Conservation (phyloP, 495 filamentous ascomycete species). For the Chaetomium fimeti region DNA sequence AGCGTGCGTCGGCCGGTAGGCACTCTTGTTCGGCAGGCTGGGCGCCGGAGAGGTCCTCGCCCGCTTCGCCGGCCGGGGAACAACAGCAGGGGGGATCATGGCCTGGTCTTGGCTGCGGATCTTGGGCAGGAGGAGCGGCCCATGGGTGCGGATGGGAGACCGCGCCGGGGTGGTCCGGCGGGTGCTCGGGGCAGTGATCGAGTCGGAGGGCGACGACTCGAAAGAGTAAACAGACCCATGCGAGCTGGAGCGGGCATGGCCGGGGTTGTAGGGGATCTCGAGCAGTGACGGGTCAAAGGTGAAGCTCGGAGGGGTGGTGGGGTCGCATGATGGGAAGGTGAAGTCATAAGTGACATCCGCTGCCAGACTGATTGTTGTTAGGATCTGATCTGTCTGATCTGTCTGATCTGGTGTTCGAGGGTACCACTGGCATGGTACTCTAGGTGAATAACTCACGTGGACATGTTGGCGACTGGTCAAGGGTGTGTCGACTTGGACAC, state of each 20-base stretch:
- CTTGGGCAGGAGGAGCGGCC: conserved; percentile 79
- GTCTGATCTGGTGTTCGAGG: conserved; percentile 36
- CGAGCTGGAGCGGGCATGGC: conserved; percentile 53
- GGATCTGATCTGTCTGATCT: too few relatives aligned
- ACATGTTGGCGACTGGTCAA: conserved; percentile 45
- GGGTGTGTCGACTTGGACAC: conserved; percentile 37
- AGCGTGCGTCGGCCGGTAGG: conserved; percentile 52
- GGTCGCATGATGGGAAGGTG: conserved; percentile 49
- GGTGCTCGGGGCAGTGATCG: conserved; percentile 53
- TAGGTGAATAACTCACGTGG: conserved; percentile 51
- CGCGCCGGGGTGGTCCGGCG: conserved; percentile 67
- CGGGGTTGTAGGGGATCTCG: conserved; percentile 47
- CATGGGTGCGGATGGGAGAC: conserved; percentile 76
- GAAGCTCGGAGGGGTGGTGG: conserved; percentile 51
- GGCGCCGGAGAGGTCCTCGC: conserved; percentile 40
- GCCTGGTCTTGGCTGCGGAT: conserved; percentile 82
- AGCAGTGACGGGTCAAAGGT: conserved; percentile 55
- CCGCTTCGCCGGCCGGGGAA: conserved; percentile 42
- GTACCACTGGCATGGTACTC: background rate
- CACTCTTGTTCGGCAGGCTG: conserved; percentile 28
- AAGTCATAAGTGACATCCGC: conserved; percentile 55
- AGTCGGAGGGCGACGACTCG: conserved; percentile 77
- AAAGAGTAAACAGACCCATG: conserved; percentile 55
- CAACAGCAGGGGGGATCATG: conserved; percentile 42
- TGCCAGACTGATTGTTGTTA: conserved; percentile 42